Conservation (phyloP, 2,329 filamentous ascomycete genomes). For the Fusarium sp. region DNA sequence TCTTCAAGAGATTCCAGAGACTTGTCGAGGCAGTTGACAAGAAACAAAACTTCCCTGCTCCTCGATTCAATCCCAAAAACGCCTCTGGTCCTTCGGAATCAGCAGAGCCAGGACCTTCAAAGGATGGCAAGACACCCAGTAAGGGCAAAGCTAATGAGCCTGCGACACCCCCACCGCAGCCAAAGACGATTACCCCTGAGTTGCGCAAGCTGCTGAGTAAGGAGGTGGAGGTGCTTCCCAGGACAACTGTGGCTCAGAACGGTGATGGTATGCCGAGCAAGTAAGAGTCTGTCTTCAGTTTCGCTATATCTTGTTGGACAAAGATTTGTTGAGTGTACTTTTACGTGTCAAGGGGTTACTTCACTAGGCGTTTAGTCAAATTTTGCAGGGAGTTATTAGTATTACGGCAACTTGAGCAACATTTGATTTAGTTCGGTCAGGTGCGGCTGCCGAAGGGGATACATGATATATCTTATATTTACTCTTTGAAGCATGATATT, state of each 20-base stretch:
- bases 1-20: constrained; percentile 89
- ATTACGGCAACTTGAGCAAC: neutral
- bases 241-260: constrained; percentile 52
- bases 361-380: neutral
- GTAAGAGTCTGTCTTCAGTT: constrained; percentile 15
- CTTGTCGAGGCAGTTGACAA: constrained; percentile 93
- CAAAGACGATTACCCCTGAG: constrained; percentile 68
- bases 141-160: constrained; percentile 56
- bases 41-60: constrained; percentile 83
- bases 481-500: neutral
- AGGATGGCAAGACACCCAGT: constrained; percentile 34
- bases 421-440: neutral
- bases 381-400: constrained; percentile 36
- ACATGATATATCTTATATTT: constrained; percentile 2
- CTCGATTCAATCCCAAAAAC: constrained; percentile 43
- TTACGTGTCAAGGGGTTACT: constrained; percentile 12
- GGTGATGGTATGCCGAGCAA: constrained; percentile 53
- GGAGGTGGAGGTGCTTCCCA: constrained; percentile 59
- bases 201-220: constrained; percentile 65
- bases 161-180: constrained; percentile 48
- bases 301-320: neutral
- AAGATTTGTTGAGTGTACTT: constrained; percentile 22
- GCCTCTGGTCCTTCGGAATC: constrained; percentile 33
- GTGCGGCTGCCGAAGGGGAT: neutral
- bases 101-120: constrained; percentile 14